Evolutionary conservation across 495 filamentous ascomycete species (phyloP).

Genomic region (Penicillium malachiteum): DNA sequence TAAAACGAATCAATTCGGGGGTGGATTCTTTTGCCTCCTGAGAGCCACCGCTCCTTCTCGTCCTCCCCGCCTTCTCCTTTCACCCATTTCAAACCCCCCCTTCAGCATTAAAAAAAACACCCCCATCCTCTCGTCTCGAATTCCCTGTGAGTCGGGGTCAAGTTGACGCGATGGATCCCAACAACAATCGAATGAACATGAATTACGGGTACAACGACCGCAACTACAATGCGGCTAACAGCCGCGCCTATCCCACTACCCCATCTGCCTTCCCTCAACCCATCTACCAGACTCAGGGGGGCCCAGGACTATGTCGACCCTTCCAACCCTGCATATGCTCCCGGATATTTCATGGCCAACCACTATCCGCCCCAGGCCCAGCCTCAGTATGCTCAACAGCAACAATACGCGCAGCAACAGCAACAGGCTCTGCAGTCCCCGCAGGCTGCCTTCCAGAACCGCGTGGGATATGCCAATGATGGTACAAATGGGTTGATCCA

Average conservation of each 20-base stretch:
- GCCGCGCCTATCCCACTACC: constrained; percentile 91
- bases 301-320: constrained; percentile 55
- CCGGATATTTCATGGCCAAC: constrained; percentile 67
- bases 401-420: constrained; percentile 65
- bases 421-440: constrained; percentile 54
- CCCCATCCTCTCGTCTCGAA: constrained; percentile 13
- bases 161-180: constrained; percentile 48
- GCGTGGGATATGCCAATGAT: constrained; percentile 53
- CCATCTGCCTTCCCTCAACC: constrained; percentile 95
- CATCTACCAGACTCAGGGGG: constrained; percentile 65
- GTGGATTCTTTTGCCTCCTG: constrained; percentile 27
- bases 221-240: constrained; percentile 62
- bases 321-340: constrained; percentile 48
- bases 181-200: constrained; percentile 62
- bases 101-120: not conserved
- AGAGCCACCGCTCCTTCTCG: constrained; percentile 38
- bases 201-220: constrained; percentile 69
- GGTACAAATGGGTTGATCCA: constrained; percentile 81
- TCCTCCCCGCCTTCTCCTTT: constrained; percentile 30
- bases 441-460: constrained; percentile 49
- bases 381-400: constrained; percentile 52
- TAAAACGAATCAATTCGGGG: not conserved
- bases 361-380: constrained; percentile 47
- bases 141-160: constrained; percentile 13
- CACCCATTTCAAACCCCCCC: constrained; percentile 13